These are phyloP conservation scores for Botrytis hyacinthi DNA, from an alignment of 2,329 filamentous ascomycete species.

Conservation along the genomic window DNA sequence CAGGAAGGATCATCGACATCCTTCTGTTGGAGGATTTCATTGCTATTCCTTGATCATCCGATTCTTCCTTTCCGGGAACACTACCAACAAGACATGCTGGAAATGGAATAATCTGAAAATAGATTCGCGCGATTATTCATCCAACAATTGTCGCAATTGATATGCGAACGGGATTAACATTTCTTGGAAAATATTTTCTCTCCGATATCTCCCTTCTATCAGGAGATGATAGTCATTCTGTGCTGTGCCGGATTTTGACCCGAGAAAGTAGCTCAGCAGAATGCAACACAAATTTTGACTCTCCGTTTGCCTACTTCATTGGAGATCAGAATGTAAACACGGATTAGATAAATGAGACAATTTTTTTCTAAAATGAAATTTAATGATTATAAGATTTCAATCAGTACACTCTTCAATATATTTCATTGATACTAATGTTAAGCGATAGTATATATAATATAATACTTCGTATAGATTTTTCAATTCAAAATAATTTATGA, in stretches of 20 bases:
- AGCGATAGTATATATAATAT: neutral
- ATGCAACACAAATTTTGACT: neutral
- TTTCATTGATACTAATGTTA: neutral
- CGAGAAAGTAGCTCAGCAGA: neutral
- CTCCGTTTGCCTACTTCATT: neutral
- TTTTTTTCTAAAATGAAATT: no score
- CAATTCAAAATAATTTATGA: no score
- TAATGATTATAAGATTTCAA: neutral
- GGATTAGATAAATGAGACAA: neutral
- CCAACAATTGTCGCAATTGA: neutral
- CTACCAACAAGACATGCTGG: neutral
- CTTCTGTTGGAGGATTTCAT: neutral
- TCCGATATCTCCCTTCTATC: neutral
- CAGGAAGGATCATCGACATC: neutral
- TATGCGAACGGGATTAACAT: neutral
- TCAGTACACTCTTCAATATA: neutral
- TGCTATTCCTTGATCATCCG: neutral
- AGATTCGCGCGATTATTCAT: neutral
- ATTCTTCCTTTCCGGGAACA: neutral
- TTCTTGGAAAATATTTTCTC: neutral
- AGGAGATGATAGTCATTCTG: neutral
- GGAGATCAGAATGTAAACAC: neutral
- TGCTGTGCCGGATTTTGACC: neutral
- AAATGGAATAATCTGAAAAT: neutral
- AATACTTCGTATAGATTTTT: no score